Evolutionary conservation across 345 rosid species (phyloP), one percentile per base, ranked within the genome.

Genomic region (Cardamine resedifolia): DNA sequence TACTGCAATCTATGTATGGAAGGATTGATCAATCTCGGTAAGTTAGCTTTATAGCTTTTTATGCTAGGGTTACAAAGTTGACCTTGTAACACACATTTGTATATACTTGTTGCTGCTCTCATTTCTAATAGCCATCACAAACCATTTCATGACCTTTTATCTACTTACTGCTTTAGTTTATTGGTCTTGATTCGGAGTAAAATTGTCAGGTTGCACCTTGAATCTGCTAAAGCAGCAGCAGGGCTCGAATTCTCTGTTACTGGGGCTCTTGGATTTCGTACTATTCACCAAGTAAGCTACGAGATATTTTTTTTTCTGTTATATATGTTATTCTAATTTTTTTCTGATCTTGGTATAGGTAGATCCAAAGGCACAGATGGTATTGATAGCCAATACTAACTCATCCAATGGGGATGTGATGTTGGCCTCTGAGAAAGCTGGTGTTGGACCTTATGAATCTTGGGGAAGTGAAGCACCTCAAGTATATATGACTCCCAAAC

Each of bases 231-330:
- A 87, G 81, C 74, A 39, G 86, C 86, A 60, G 82, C 85, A 53
- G 83, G 90, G 59, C 82, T 95, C 71, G 84, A 82, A 71, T 88
- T 95, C 63, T 87, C 96, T 62, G 81, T 91, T 72, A 85, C 92
- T 60, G 99, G 96, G 63, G 80, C 81, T 76, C 87, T 89, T 78
- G 97, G 99, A 47, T 87, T 81, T 58, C 96, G 96, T 28, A 91
- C 97, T 49, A 71, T 83, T 41, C 91, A 95, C 68, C 97, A 95
- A 88, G 97, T 93, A 79, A 72, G 69, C 59, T 39, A 24, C 20
- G 31, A 41, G 24, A 39, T 10, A 20, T n/a, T n/a, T 21, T 38
- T 21, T 63, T 27, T 9, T 26, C 44, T 21, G n/a, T 47, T 50
- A 47, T 26, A 16, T 69, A 70, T 64, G 47, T 66, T 57, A 24